Evolutionary conservation across 2,329 filamentous ascomycete genomes (phyloP).

Genomic region (Cladosporium oxysporum): DNA sequence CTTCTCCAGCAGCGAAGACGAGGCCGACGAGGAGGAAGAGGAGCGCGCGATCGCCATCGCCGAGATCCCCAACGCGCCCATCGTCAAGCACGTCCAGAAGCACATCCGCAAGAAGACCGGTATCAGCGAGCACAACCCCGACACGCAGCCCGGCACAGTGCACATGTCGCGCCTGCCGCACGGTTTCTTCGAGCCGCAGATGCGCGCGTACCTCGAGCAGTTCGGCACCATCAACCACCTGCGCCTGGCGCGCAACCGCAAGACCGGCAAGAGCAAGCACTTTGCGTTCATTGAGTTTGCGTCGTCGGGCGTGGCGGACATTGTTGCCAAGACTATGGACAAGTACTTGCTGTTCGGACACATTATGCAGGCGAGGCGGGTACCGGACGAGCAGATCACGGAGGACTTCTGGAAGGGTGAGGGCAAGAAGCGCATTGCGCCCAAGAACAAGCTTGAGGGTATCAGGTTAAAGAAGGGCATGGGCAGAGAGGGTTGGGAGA

Average conservation of each 20-base stretch:
- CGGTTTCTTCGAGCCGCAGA: constrained; percentile 96
- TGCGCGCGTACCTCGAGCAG: constrained; percentile 90
- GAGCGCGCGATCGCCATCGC: constrained; percentile 87
- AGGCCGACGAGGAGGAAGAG: constrained; percentile 53
- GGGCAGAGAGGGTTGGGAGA: constrained; percentile 75
- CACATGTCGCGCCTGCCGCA: constrained; percentile 90
- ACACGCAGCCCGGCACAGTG: constrained; percentile 71
- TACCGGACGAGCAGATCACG: constrained; percentile 76
- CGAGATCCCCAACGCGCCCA: constrained; percentile 64
- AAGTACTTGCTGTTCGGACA: constrained; percentile 96
- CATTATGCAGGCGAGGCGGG: constrained; percentile 81
- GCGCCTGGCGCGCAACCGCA: constrained; percentile 86
- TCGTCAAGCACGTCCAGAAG: constrained; percentile 38
- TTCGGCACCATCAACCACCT: constrained; percentile 81
- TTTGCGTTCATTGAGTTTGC: constrained; percentile 92
- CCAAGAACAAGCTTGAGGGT: constrained; percentile 84
- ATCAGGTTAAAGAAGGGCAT: constrained; percentile 71
- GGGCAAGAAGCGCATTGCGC: constrained; percentile 80
- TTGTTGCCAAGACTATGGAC: constrained; percentile 95
- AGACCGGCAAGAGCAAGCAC: constrained; percentile 88
- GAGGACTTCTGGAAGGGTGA: constrained; percentile 85
- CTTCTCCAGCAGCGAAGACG: constrained; percentile 51
- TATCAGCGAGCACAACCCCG: constrained; percentile 44
- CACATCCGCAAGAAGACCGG: constrained; percentile 49
- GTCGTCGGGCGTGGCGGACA: constrained; percentile 75